A percentile compares a stretch with the other conserved stretches of the same genome.
Evolutionary conservation across 139 green algal species (phyloP).

Genomic region (Picochlorum sp.): DNA sequence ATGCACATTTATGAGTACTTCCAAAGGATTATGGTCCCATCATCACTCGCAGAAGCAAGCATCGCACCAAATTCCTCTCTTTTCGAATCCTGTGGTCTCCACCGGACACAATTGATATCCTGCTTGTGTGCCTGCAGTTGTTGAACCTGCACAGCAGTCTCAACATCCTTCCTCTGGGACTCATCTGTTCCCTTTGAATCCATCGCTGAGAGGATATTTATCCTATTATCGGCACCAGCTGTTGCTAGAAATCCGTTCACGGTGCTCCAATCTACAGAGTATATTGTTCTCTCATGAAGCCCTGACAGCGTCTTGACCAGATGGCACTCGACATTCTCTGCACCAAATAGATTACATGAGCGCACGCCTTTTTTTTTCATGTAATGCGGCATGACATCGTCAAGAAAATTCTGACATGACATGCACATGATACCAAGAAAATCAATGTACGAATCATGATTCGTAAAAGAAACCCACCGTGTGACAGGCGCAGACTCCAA

Average conservation of each 20-base stretch:
- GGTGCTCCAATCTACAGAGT: slow-evolving; percentile 61
- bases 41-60: slow-evolving; percentile 64
- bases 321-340: slow-evolving; percentile 26
- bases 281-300: slow-evolving; percentile 68
- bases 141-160: slow-evolving; percentile 13
- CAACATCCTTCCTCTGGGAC: background rate
- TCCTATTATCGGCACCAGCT: slow-evolving; percentile 57
- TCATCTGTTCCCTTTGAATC: background rate
- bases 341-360: background rate
- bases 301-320: slow-evolving; percentile 49
- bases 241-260: slow-evolving; percentile 46
- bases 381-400: too few species aligned
- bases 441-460: background rate
- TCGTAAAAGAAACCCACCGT: background rate
- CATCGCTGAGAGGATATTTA: slow-evolving; percentile 48
- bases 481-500: slow-evolving; percentile 31
- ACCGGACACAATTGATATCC: slow-evolving; percentile 82
- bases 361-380: too few species aligned
- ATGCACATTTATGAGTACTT: slow-evolving; percentile 1
- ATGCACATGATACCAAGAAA: too few species aligned
- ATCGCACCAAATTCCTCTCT: too few species aligned
- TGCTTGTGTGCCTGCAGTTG: slow-evolving; percentile 37
- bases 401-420: too few species aligned
- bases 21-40: slow-evolving; percentile 63
- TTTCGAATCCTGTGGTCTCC: slow-evolving; percentile 38